Base-by-base conservation (phyloP, 1,139 yeast species). In the Blastobotrys arbuscula region DNA sequence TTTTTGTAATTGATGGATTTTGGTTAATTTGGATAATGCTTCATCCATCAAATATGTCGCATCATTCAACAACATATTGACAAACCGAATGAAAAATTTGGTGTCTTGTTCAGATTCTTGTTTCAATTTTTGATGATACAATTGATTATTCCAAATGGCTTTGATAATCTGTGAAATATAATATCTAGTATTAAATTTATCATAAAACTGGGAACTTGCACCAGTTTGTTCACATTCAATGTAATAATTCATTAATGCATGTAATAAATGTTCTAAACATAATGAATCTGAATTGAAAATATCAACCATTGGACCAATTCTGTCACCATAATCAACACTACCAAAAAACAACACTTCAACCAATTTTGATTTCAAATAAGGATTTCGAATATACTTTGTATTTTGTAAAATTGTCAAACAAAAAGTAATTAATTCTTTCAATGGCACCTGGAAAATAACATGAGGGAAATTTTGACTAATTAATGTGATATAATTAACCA, bases 211-310 rank as follows among this genome's bases (percentile, higher is more conserved):
- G 0, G 95, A 82, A 5, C 94, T 82, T 2, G 97, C 85, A 7
- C 98, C 98, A 0, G 98, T 94, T 62, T 87, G 88, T 64, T 92
- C 99, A 50, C 90, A 92, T 76, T 87, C 89, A 39, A 92, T 95
- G 65, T 92, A 92, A 56, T 89, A 85, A 61, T 88, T 94, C 68
- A 92, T 76, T 52, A 92, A 73, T 0, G 96, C 84, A 60, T 87
- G 90, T 51, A 92, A 72, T 50, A 94, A 65, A 61, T 90, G 81
- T 44, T 82, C 73, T 40, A 72, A 69, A 1, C 88, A 84, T 44
- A 84, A 62, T 47, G 77, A 75, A 59, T 88, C 81, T 10, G 80
- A 70, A 57, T 76, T 80, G 65, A 88, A 82, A 5, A 82, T 74
- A 12, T 75, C 74, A 51, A 81, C 72, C 75, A 89, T 79, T 54